Evolutionary conservation across 2,329 filamentous ascomycete species (phyloP).

Genomic region (Epichloe uncinata): DNA sequence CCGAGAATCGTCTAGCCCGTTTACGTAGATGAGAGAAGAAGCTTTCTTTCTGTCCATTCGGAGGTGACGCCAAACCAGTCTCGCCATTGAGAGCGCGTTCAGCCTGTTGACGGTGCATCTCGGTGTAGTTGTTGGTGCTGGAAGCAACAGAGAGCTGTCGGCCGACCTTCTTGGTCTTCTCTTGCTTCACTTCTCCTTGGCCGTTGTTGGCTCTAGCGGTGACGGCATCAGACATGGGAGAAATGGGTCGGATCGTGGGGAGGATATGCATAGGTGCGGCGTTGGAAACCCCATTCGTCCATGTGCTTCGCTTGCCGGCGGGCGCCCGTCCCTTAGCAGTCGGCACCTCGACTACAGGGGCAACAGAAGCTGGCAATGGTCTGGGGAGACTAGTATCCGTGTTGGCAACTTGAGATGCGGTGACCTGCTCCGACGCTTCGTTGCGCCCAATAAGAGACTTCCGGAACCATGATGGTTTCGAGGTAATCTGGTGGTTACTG

Average conservation of each 20-base stretch:
- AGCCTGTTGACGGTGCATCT: constrained; percentile 79
- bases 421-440: constrained; percentile 48
- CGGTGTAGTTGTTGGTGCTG: constrained; percentile 83
- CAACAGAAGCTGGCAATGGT: constrained; percentile 30
- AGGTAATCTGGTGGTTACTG: constrained; percentile 45
- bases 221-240: constrained; percentile 87
- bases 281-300: constrained; percentile 71
- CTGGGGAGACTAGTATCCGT: constrained; percentile 34
- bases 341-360: constrained; percentile 27
- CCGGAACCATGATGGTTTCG: constrained; percentile 93
- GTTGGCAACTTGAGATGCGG: constrained; percentile 29
- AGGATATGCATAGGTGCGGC: constrained; percentile 90
- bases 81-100: constrained; percentile 81
- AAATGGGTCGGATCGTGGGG: constrained; percentile 87
- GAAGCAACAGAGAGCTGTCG: constrained; percentile 87
- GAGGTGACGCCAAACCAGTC: constrained; percentile 60
- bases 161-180: constrained; percentile 83
- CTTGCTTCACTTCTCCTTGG: constrained; percentile 34
- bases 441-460: constrained; percentile 81
- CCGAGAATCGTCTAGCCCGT: constrained; percentile 81
- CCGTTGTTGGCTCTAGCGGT: constrained; percentile 73
- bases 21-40: constrained; percentile 98
- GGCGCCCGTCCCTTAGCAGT: constrained; percentile 24
- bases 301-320: constrained; percentile 76
- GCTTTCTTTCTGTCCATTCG: constrained; percentile 75